Evolutionary conservation across 805 yeast species (phyloP).

Genomic region (Candida namnaoensis): DNA sequence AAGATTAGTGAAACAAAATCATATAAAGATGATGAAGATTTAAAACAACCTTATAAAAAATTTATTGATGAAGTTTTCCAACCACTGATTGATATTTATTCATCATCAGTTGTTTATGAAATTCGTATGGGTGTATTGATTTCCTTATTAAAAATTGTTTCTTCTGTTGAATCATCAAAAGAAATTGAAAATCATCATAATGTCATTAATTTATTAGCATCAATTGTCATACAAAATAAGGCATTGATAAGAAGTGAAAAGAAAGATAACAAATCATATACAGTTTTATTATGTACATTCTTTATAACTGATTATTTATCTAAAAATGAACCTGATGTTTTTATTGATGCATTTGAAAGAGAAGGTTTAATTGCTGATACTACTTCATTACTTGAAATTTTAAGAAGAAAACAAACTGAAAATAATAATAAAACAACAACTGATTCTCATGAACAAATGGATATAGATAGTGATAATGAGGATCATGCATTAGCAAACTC

Average conservation of each 20-base stretch:
- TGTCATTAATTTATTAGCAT: slow-evolving; percentile 44
- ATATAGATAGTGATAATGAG: slow-evolving; percentile 9
- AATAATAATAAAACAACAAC: slow-evolving; percentile 7
- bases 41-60: slow-evolving; percentile 14
- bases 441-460: slow-evolving; percentile 8
- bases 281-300: slow-evolving; percentile 43
- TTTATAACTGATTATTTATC: slow-evolving; percentile 37
- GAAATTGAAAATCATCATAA: slow-evolving; percentile 23
- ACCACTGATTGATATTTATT: slow-evolving; percentile 52
- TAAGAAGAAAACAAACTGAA: slow-evolving; percentile 5
- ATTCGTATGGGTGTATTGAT: slow-evolving; percentile 50
- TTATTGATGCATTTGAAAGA: slow-evolving; percentile 44
- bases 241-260: slow-evolving; percentile 15
- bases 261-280: slow-evolving; percentile 17
- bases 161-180: slow-evolving; percentile 26
- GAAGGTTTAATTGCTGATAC: slow-evolving; percentile 66
- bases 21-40: slow-evolving; percentile 12
- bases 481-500: slow-evolving; percentile 11
- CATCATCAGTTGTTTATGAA: slow-evolving; percentile 62
- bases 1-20: slow-evolving; percentile 14
- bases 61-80: slow-evolving; percentile 43
- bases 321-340: slow-evolving; percentile 31
- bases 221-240: slow-evolving; percentile 51
- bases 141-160: slow-evolving; percentile 42
- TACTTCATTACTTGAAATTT: slow-evolving; percentile 20